Evolutionary conservation across 1,284 basidiomycete species (phyloP).

Genomic region (Cronartium ribicola): DNA sequence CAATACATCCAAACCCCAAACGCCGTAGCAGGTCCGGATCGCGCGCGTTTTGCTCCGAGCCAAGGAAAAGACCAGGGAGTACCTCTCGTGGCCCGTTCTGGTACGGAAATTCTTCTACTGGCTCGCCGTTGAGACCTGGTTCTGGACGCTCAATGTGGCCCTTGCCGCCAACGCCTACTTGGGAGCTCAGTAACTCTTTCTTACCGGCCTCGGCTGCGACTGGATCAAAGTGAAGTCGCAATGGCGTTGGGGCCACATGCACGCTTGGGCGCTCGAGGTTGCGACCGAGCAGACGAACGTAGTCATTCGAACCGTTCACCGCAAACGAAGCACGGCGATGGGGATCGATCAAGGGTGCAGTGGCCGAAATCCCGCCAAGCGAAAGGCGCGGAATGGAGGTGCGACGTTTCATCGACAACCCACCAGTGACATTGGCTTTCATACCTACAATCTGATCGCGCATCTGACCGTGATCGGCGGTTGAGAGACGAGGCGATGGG

Average conservation of each 20-base stretch:
- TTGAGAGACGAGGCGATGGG: constrained; percentile 29
- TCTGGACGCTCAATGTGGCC: constrained; percentile 36
- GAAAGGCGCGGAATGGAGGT: constrained; percentile 36
- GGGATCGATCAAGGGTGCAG: neutral
- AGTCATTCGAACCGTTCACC: neutral
- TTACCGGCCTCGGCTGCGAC: constrained; percentile 20
- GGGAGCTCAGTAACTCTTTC: constrained; percentile 35
- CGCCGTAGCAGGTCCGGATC: constrained; percentile 69
- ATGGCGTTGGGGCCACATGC: constrained; percentile 7
- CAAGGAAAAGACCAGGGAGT: constrained; percentile 83
- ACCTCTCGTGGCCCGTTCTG: constrained; percentile 79
- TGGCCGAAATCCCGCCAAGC: neutral
- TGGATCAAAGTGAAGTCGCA: constrained; percentile 31
- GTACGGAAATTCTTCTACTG: constrained; percentile 60
- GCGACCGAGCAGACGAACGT: constrained; percentile 19
- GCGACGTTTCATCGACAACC: constrained; percentile 39
- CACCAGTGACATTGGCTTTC: constrained; percentile 33
- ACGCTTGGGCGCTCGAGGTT: constrained; percentile 15
- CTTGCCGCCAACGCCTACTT: constrained; percentile 34
- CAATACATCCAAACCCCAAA: constrained; percentile 70
- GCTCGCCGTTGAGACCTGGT: constrained; percentile 4
- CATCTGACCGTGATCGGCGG: neutral
- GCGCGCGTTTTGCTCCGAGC: constrained; percentile 85
- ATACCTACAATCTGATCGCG: constrained; percentile 34
- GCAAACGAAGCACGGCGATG: constrained; percentile 1